Evolutionary conservation across 257 asterid genomes (phyloP).

Genomic region (Solanum piurae): DNA sequence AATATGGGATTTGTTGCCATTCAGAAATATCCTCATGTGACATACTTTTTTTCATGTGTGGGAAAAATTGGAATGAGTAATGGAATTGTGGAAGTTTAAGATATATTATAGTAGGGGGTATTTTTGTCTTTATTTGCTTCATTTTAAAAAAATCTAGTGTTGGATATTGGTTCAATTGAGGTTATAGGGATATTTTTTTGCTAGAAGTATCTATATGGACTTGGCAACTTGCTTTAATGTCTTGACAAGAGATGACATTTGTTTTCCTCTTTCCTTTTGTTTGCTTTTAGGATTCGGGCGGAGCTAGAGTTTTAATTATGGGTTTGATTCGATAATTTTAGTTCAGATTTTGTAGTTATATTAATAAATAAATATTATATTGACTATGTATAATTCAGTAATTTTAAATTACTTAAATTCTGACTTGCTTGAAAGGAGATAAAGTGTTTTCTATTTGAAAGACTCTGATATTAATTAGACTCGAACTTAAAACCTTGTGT

Average conservation of each 20-base stretch:
- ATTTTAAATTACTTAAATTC: background rate
- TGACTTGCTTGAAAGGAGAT: background rate
- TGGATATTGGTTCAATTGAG: background rate
- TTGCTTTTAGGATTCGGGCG: background rate
- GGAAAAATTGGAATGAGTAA: background rate
- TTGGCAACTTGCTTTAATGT: background rate
- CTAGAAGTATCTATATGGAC: background rate
- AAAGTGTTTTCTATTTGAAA: background rate
- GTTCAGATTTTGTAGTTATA: background rate
- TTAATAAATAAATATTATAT: background rate
- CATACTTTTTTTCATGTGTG: slow-evolving; percentile 16
- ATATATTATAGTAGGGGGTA: background rate
- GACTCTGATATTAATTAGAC: background rate
- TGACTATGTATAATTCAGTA: background rate
- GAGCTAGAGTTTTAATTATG: background rate
- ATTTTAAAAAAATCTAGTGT: background rate
- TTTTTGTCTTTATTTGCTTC: background rate
- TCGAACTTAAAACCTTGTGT: background rate
- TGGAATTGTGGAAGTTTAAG: background rate
- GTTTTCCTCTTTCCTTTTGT: background rate
- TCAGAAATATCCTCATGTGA: slow-evolving; percentile 33
- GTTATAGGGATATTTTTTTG: background rate
- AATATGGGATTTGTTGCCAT: slow-evolving; percentile 37
- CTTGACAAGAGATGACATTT: background rate
- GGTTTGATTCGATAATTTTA: background rate